Conservation (phyloP, 805 yeast genomes). For the Grigorovia transvaalensis region DNA sequence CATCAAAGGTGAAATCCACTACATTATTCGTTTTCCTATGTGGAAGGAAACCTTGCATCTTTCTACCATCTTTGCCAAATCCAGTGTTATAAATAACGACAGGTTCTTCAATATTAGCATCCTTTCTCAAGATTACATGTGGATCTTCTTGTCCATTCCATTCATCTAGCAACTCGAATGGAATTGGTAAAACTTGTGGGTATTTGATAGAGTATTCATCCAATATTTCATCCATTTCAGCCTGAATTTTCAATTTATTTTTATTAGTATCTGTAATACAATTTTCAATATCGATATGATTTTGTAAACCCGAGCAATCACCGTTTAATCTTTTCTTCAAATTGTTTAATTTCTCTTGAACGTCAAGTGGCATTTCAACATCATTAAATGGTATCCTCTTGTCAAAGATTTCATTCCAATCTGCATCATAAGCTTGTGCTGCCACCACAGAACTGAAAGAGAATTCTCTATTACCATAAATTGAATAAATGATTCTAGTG, state of each 20-base stretch:
- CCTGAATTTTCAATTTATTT: constrained; percentile 9
- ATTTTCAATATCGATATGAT: constrained; percentile 12
- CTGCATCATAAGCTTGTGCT: constrained; percentile 35
- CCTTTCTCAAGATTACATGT: constrained; percentile 6
- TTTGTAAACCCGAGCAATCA: background rate
- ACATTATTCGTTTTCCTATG: constrained; percentile 11
- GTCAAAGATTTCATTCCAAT: constrained; percentile 37
- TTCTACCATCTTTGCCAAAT: constrained; percentile 3
- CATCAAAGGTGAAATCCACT: constrained; percentile 3
- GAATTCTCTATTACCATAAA: constrained; percentile 9
- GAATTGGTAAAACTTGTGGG: constrained; percentile 8
- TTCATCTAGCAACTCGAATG: constrained; percentile 5
- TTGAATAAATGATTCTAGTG: constrained; percentile 32
- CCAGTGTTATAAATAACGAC: constrained; percentile 11
- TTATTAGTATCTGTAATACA: constrained; percentile 14
- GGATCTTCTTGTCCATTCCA: constrained; percentile 14
- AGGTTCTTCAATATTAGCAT: constrained; percentile 8
- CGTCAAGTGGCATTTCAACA: constrained; percentile 16
- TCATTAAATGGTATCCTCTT: constrained; percentile 29
- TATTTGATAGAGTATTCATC: constrained; percentile 10
- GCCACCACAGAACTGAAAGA: constrained; percentile 34
- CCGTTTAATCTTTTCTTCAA: constrained; percentile 12
- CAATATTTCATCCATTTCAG: constrained; percentile 4
- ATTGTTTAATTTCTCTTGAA: constrained; percentile 21
- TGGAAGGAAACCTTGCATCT: constrained; percentile 9